phyloP scores from a whole-genome alignment of 2,329 filamentous ascomycete species.

The Camptophora hylomeconis region DNA sequence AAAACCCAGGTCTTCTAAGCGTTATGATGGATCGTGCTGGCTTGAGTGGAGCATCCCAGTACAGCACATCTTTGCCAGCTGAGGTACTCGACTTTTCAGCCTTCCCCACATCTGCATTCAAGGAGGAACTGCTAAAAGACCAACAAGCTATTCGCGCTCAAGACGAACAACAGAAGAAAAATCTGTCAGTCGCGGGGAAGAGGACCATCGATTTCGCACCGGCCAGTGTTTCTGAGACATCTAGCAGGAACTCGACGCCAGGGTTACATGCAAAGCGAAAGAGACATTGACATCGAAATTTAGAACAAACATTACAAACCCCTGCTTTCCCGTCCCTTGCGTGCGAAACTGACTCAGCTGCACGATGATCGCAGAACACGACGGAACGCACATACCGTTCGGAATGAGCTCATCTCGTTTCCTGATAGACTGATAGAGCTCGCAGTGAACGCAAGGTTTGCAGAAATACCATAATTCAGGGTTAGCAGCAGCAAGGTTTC shows the following conservation, averaged over 20 bases:
- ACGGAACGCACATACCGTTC: too few relatives aligned
- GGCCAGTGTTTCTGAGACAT: conserved; percentile 6
- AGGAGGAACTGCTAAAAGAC: conserved; percentile 30
- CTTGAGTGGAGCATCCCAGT: conserved; percentile 39
- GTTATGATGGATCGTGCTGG: conserved; percentile 47
- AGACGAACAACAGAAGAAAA: conserved; percentile 12
- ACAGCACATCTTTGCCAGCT: conserved; percentile 35
- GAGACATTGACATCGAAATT: conserved; percentile 12
- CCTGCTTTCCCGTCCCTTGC: too few relatives aligned
- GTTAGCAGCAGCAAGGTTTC: too few relatives aligned
- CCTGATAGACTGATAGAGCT: too few relatives aligned
- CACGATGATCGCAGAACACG: too few relatives aligned
- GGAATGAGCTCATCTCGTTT: too few relatives aligned
- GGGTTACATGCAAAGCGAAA: conserved; percentile 11
- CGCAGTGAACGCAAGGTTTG: too few relatives aligned
- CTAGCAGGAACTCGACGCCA: conserved; percentile 11
- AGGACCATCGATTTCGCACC: conserved; percentile 16
- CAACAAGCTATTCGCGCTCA: conserved; percentile 25
- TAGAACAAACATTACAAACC: neutral
- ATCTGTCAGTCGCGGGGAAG: conserved; percentile 14
- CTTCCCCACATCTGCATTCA: conserved; percentile 32
- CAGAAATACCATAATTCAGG: too few relatives aligned
- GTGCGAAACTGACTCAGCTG: too few relatives aligned
- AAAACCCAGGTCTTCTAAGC: conserved; percentile 44
- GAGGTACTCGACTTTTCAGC: conserved; percentile 27